Percentiles rank a stretch among this genome's conserved stretches.
phyloP scores from a whole-genome alignment of 2,329 filamentous ascomycete genomes.

The Colletotrichum sp. region DNA sequence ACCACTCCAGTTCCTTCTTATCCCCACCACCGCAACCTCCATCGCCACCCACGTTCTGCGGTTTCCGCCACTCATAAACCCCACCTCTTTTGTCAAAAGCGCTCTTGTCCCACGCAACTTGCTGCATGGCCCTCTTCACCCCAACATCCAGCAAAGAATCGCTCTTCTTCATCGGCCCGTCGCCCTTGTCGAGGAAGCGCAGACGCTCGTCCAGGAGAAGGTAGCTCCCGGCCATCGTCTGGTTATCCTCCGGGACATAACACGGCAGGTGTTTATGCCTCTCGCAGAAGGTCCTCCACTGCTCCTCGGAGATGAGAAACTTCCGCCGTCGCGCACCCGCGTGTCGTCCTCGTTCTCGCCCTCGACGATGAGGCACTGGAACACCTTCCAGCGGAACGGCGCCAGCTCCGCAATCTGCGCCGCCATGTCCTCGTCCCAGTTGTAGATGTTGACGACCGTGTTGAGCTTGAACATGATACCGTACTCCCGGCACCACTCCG shows the following conservation, averaged over 20 bases:
- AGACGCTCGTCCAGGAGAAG: conserved; percentile 58
- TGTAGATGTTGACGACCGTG: conserved; percentile 55
- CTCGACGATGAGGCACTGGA: conserved; percentile 57
- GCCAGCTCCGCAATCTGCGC: conserved; percentile 38
- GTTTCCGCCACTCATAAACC: conserved; percentile 52
- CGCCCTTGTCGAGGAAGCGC: conserved; percentile 52
- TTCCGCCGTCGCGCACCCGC: conserved; percentile 43
- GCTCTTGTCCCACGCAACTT: conserved; percentile 51
- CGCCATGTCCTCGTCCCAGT: conserved; percentile 56
- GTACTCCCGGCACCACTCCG: conserved; percentile 48
- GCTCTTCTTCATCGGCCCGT: conserved; percentile 32
- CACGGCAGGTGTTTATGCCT: conserved; percentile 43
- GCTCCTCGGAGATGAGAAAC: conserved; percentile 50
- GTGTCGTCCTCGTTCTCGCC: conserved; percentile 55
- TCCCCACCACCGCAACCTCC: neutral
- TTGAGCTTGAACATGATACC: conserved; percentile 63
- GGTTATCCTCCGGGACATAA: conserved; percentile 55
- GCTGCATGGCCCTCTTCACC: conserved; percentile 46
- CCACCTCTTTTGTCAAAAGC: conserved; percentile 49
- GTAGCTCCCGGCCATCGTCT: conserved; percentile 55
- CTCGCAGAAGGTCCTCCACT: conserved; percentile 51
- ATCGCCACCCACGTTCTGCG: neutral
- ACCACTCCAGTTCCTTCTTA: neutral
- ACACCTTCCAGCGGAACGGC: conserved; percentile 61
- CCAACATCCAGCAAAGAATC: conserved; percentile 50